Percentiles rank a stretch among this genome's conserved stretches.
phyloP scores from a whole-genome alignment of 2,329 filamentous ascomycete species.

The Fusarium oxysporum region DNA sequence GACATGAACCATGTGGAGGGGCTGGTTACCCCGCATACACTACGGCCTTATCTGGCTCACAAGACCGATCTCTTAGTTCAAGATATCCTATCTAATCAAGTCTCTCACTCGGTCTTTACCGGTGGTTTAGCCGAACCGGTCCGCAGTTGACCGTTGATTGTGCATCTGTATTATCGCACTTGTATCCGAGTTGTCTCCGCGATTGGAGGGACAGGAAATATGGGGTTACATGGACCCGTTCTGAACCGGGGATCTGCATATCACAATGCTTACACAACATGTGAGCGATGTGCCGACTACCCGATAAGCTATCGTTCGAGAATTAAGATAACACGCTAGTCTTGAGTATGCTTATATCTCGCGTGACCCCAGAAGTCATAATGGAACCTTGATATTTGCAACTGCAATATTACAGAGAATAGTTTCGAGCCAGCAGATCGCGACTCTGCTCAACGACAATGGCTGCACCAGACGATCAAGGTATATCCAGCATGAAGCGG shows the following conservation, averaged over 20 bases:
- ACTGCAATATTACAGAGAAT: neutral
- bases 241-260: neutral
- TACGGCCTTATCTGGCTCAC: neutral
- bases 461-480: neutral
- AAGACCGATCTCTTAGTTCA: neutral
- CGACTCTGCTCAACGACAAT: neutral
- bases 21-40: neutral
- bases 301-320: conserved; percentile 1
- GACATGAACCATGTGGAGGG: neutral
- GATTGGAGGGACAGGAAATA: neutral
- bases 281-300: neutral
- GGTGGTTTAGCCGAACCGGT: neutral
- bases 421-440: neutral
- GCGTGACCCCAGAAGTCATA: neutral
- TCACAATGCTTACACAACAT: neutral
- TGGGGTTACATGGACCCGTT: neutral
- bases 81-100: neutral
- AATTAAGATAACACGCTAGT: neutral
- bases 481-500: neutral
- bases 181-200: neutral
- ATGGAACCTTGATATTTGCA: neutral
- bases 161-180: neutral
- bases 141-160: neutral
- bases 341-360: conserved; percentile 1
- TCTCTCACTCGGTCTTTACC: neutral